Base-by-base conservation (phyloP, 2,329 filamentous ascomycete species). In the Coniochaeta sp. region DNA sequence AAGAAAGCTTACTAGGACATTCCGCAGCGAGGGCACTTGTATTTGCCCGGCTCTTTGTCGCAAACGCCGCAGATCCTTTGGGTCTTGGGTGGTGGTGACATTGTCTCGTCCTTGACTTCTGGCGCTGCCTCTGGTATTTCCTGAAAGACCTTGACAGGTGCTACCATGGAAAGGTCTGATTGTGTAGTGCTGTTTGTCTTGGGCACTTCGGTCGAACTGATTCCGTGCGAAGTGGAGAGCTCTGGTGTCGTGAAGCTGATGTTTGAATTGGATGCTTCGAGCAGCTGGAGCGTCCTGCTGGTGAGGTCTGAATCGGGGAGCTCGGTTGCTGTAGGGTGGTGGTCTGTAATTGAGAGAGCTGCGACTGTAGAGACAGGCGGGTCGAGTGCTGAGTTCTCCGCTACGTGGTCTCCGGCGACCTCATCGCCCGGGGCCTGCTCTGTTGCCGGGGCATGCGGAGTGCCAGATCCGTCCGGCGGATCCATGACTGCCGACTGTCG, bases 1-100 rank as follows among this genome's bases (percentile, higher is more conserved):
- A 46, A 12, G 46, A n/a, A 27, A 40, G 31, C 80, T 61, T 69
- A 85, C 82, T 82, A 85, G 55, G 76, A 75, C 20, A 78, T 59
- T 47, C 72, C 66, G 62, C 82, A 86, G 26, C 73, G 72, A n/a
- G 78, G 71, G 56, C 82, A 86, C 59, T 83, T 85, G 65, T 86
- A 86, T 63, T 82, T 85, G 27, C 71, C 72, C 18, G 74, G 68
- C 4, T 71, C 71, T 30, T 64, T 60, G 26, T 75, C 63, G 62
- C 82, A 86, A 28, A 83, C 69, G 5, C 74, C 73, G 58, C 82
- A 85, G 45, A 81, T 66, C 53, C 67, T 71, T 3, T 55, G 52
- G 18, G 49, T 53, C 47, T 53, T 60, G 53, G 68, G 35, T 24
- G 38, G 16, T 9, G 4, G 47, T 24, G 18, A 2, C 2, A 22